phyloP scores from a whole-genome alignment of 345 rosid genomes.

The Angophora floribunda region DNA sequence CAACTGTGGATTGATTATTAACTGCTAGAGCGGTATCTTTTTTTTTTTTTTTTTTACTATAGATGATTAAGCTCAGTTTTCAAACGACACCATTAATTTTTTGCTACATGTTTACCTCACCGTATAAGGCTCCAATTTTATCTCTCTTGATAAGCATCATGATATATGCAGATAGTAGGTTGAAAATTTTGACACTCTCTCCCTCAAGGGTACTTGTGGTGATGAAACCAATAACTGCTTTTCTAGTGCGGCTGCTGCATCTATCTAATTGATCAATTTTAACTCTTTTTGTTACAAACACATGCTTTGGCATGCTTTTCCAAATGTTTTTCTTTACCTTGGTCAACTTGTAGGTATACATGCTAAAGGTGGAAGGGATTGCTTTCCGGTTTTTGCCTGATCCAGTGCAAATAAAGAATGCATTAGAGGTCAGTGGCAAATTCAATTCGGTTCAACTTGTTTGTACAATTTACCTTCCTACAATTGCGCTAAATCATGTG shows the following conservation, averaged over 20 bases:
- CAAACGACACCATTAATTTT: not conserved
- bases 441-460: not conserved
- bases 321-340: not conserved
- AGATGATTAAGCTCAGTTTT: not conserved
- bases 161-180: not conserved
- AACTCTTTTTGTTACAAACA: not conserved
- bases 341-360: conserved; percentile 45
- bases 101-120: not conserved
- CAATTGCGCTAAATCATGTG: not conserved
- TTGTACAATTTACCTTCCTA: not conserved
- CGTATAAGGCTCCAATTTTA: not conserved
- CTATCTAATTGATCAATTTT: not conserved
- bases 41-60: not conserved
- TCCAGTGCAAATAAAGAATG: conserved; percentile 89
- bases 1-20: not conserved
- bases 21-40: not conserved
- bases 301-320: not conserved
- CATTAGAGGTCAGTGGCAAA: conserved; percentile 57
- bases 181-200: not conserved
- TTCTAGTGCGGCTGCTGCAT: not conserved
- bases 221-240: not conserved
- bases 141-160: not conserved
- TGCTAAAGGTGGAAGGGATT: conserved; percentile 89
- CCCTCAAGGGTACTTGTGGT: not conserved
- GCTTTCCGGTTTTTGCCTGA: conserved; percentile 92